Evolutionary conservation across 2,329 filamentous ascomycete species (phyloP).

Genomic region (Plectosphaerella sp.): DNA sequence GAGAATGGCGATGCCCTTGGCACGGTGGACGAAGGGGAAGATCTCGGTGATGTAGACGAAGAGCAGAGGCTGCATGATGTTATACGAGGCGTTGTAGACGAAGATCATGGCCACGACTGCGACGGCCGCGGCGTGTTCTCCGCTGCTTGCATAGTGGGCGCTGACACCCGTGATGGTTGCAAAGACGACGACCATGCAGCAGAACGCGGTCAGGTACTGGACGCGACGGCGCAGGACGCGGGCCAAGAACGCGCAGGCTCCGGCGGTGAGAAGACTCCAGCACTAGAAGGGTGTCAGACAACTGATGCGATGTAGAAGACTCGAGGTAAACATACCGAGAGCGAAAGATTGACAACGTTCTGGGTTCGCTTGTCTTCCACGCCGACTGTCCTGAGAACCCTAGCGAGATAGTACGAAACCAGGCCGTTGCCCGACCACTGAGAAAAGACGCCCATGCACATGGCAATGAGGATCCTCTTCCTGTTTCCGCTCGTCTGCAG

Average conservation of each 20-base stretch:
- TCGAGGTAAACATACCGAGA: not conserved
- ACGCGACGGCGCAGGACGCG: constrained; percentile 4
- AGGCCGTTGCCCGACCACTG: constrained; percentile 31
- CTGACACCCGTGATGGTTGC: constrained; percentile 23
- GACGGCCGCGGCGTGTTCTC: constrained; percentile 19
- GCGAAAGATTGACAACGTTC: constrained; percentile 2
- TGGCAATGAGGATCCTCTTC: constrained; percentile 30
- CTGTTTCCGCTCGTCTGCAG: constrained; percentile 23
- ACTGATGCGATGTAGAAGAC: not conserved
- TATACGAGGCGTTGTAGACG: constrained; percentile 41
- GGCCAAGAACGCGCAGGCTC: constrained; percentile 18
- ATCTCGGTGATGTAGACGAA: constrained; percentile 46
- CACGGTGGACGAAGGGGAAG: constrained; percentile 46
- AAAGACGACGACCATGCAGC: constrained; percentile 6
- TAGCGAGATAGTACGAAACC: constrained; percentile 22
- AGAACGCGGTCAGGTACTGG: constrained; percentile 8
- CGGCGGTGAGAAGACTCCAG: constrained; percentile 19
- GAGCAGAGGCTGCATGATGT: constrained; percentile 49
- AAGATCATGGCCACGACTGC: constrained; percentile 30
- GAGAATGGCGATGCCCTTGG: constrained; percentile 38
- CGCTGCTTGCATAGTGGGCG: constrained; percentile 22
- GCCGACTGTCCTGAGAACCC: not conserved
- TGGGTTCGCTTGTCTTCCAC: not conserved
- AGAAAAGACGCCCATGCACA: constrained; percentile 38
- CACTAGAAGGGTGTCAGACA: constrained; percentile 16